A percentile compares a stretch with the other conserved stretches of the same genome.
Evolutionary conservation across 371 early-diverging fungal species (phyloP).

Genomic region (Rhizopus arrhizus): DNA sequence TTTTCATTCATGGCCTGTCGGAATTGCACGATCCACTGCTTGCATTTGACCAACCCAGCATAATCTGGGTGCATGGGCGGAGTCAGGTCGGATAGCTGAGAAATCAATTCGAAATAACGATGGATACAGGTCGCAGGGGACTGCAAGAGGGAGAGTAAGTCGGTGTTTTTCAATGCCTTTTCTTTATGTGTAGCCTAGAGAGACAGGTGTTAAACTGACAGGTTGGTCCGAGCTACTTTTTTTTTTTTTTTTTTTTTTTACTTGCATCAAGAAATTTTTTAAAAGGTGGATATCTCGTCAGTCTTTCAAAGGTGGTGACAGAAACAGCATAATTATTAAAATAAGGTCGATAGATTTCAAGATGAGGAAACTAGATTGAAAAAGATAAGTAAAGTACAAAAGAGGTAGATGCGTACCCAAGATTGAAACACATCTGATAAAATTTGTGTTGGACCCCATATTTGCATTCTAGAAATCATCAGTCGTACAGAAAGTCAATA

Average conservation of each 20-base stretch:
- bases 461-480: constrained; percentile 21
- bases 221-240: too few relatives aligned
- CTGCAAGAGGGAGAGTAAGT: constrained; percentile 42
- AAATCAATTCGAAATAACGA: constrained; percentile 40
- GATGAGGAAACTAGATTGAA: constrained; percentile 32
- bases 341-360: constrained; percentile 39
- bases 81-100: constrained; percentile 35
- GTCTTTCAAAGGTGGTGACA: constrained; percentile 45
- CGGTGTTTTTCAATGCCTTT: constrained; percentile 29
- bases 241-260: too few relatives aligned
- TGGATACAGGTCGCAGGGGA: constrained; percentile 45
- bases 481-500: neutral
- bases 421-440: constrained; percentile 34
- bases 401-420: constrained; percentile 21
- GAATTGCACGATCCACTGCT: constrained; percentile 32
- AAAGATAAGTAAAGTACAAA: neutral
- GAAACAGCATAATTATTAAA: constrained; percentile 44
- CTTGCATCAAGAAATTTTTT: constrained; percentile 53
- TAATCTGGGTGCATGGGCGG: constrained; percentile 48
- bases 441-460: constrained; percentile 41
- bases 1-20: constrained; percentile 31
- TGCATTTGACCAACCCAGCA: constrained; percentile 32
- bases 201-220: too few relatives aligned
- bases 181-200: constrained; percentile 7
- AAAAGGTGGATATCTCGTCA: constrained; percentile 45